A percentile compares a stretch with the other conserved stretches of the same genome.
Conservation (phyloP, 169 alveolate species). For the Amoebophrya sp. region DNA sequence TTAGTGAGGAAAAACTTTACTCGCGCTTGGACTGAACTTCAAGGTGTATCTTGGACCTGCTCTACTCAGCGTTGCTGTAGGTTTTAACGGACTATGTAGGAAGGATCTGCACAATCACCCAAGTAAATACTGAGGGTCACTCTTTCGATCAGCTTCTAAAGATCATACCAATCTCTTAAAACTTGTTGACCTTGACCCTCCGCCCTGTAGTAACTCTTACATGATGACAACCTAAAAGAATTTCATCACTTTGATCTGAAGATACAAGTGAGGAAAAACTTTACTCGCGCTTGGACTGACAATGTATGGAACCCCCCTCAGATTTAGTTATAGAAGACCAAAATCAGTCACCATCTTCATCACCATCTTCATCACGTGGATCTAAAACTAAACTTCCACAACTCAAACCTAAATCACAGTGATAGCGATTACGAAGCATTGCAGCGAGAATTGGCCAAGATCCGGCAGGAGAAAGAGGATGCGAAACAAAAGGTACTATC, state of each 20-base stretch:
- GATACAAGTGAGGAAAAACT: background rate
- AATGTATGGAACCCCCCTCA: background rate
- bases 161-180: too few relatives aligned
- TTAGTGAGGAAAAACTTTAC: background rate
- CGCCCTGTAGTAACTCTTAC: too few relatives aligned
- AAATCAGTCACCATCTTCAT: background rate
- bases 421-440: background rate
- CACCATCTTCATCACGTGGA: background rate
- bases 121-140: background rate
- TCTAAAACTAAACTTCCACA: too few relatives aligned
- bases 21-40: slow-evolving; percentile 21
- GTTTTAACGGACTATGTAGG: too few relatives aligned
- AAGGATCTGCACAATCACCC: background rate
- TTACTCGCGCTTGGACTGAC: slow-evolving; percentile 23
- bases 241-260: slow-evolving; percentile 22
- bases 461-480: slow-evolving; percentile 3
- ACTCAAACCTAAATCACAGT: background rate
- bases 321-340: background rate
- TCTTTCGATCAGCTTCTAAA: too few relatives aligned
- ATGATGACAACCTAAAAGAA: background rate
- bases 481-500: background rate
- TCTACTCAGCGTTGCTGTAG: too few relatives aligned
- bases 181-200: too few relatives aligned
- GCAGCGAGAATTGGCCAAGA: background rate
- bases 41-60: too few relatives aligned